Base-by-base conservation (phyloP, 1,284 basidiomycete genomes). In the Cerrena zonata region DNA sequence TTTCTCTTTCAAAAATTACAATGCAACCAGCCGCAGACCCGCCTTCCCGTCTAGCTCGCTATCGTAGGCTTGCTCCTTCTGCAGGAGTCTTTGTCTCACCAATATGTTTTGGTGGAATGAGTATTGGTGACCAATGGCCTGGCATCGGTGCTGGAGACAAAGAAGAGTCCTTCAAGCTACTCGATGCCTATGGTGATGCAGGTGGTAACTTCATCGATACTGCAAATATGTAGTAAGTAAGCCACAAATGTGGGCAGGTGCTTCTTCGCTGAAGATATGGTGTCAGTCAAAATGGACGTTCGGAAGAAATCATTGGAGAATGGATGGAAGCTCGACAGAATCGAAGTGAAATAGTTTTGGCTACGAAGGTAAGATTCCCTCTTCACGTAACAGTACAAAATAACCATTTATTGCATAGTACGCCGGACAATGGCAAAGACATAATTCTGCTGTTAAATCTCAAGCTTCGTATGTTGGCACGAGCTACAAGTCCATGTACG, bases 151-250 rank as follows among this genome's bases (percentile, higher is more conserved):
- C 57, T 3, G 77, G 77, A 59, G 47, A 56, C 44, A 61, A 64
- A 54, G 60, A 64, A 43, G 23, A 53, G 19, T 58, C 57, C 21
- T 75, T 77, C 63, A 66, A 73, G 61, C 64, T 80, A 1, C 66
- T 80, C 3, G 73, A 81, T 47, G 69, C 74, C 0, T 79, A 64
- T 52, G 75, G 62, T 39, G 69, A 75, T 26, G 68, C 64, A 2
- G 73, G 70, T 15, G 76, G 78, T 15, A 80, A 79, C 57, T 78
- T 79, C 49, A 76, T 81, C 53, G 78, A 81, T 53, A 81, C 77
- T 0, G 69, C 79, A n/a, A 78, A 74, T 50, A 64, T 60, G 51
- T 77, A 78, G 75, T 69, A 54, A 39, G 70, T 59, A 5, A 13
- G 21, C 36, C n/a, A 10, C 27, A 11, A 13, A 21, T 19, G 18